Evolutionary conservation across 2,329 filamentous ascomycete genomes (phyloP), one percentile per base, ranked within the genome.

Genomic region (Hypoxylon sp.): DNA sequence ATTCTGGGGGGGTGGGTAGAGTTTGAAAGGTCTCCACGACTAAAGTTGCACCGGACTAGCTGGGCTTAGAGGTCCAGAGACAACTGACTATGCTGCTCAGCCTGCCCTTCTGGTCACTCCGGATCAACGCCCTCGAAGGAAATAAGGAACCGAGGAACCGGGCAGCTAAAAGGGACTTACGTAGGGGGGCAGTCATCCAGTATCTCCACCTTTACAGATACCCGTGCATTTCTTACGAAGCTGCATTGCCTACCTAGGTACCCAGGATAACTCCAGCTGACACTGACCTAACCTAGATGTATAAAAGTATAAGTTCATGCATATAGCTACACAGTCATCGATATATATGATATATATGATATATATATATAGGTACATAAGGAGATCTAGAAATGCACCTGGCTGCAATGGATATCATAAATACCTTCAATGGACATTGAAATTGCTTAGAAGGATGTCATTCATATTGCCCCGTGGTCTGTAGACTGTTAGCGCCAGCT

Each of bases 181-280:
- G 44, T 48, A 30, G 32, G 20, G 19, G 28, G 22, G 2, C 19
- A 54, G 51, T 59, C 62, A 56, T 46, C 58, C 50, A 32, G 22
- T 24, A 39, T n/a, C 28, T 47, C 22, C 37, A 41, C 37, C 37
- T 15, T 28, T 37, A 37, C 20, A 48, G 22, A 15, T 20, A 41
- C 22, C 17, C 17, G 28, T 52, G 17, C 17, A 10, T 62, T 41
- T 54, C 59, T 59, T 65, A 62, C 59, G 41, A 59, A 59, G 52
- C 48, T 49, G 52, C 39, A 54, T 30, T 52, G 48, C 48, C 30
- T 49, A 26, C 41, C 37, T 48, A 48, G 37, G 17, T 41, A 41
- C 37, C 17, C n/a, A n/a, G n/a, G n/a, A n/a, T n/a, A n/a, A n/a
- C n/a, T n/a, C n/a, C n/a, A n/a, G n/a, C n/a, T n/a, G n/a, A n/a